Percentiles rank a stretch among this genome's conserved stretches.
phyloP scores from a whole-genome alignment of 495 filamentous ascomycete genomes.

The Aspergillus sparsus region DNA sequence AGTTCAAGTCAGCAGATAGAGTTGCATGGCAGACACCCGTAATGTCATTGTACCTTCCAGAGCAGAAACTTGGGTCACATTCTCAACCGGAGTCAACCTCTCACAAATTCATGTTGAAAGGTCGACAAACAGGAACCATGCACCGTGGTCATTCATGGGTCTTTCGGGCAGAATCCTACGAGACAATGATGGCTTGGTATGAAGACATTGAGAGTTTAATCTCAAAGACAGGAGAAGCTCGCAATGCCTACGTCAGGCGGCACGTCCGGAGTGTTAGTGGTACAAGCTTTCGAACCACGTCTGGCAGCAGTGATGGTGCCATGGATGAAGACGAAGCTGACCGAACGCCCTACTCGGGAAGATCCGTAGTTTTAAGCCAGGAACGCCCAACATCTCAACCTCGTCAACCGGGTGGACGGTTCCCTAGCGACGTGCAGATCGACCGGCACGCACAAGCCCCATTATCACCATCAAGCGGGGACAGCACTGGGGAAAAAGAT shows the following conservation, averaged over 20 bases:
- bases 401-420: constrained; percentile 83
- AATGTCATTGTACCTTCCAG: constrained; percentile 93
- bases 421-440: constrained; percentile 83
- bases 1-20: constrained; percentile 89
- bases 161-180: constrained; percentile 90
- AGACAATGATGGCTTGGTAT: constrained; percentile 97
- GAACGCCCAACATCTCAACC: constrained; percentile 51
- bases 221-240: constrained; percentile 85
- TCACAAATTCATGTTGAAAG: constrained; percentile 98
- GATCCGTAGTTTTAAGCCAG: constrained; percentile 47
- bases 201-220: constrained; percentile 86
- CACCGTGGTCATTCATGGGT: constrained; percentile 98
- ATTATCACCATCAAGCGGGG: constrained; percentile 71
- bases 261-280: constrained; percentile 76
- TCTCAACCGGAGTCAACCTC: constrained; percentile 81
- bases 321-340: constrained; percentile 89
- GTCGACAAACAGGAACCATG: constrained; percentile 88
- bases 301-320: constrained; percentile 69
- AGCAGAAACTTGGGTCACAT: constrained; percentile 93
- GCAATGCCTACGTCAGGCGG: constrained; percentile 78
- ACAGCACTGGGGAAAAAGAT: constrained; percentile 66
- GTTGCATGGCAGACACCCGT: constrained; percentile 72
- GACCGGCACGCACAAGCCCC: constrained; percentile 76
- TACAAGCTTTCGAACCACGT: constrained; percentile 61
- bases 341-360: constrained; percentile 66